Percentiles rank a stretch among this genome's conserved stretches.
phyloP scores from a whole-genome alignment of 495 filamentous ascomycete species.

The Hyaloscypha hepaticicola region DNA sequence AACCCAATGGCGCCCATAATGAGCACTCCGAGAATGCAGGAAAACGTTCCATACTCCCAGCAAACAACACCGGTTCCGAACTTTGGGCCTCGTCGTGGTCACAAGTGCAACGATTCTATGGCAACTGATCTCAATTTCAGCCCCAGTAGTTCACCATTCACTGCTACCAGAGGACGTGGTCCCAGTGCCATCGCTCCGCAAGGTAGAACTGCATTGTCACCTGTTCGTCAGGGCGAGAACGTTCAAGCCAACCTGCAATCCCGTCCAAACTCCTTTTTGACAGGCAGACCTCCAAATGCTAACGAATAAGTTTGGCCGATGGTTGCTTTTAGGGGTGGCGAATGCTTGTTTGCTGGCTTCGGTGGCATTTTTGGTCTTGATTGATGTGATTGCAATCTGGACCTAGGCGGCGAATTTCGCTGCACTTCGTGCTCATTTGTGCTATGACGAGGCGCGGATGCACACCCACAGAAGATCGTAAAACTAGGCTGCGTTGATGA shows the following conservation, averaged over 20 bases:
- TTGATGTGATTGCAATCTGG: conserved; percentile 6
- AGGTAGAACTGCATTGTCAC: neutral
- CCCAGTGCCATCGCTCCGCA: neutral
- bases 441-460: neutral
- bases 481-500: neutral
- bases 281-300: neutral
- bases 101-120: neutral
- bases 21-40: neutral
- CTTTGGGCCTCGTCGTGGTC: neutral
- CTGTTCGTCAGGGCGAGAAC: conserved; percentile 13
- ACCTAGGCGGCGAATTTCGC: neutral
- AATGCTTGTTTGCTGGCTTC: neutral
- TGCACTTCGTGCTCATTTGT: neutral
- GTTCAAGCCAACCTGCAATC: conserved; percentile 9
- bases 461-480: neutral
- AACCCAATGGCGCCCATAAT: neutral
- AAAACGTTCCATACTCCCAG: neutral
- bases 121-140: neutral
- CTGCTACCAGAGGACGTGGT: neutral
- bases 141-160: neutral
- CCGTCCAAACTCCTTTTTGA: conserved; percentile 3
- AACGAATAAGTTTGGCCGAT: neutral
- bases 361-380: neutral
- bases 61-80: neutral
- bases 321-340: neutral